Percentiles rank a stretch among this genome's conserved stretches.
These are phyloP conservation scores for Psidium friedrichsthalianum DNA, from an alignment of 345 rosid species.

Conservation along the genomic window DNA sequence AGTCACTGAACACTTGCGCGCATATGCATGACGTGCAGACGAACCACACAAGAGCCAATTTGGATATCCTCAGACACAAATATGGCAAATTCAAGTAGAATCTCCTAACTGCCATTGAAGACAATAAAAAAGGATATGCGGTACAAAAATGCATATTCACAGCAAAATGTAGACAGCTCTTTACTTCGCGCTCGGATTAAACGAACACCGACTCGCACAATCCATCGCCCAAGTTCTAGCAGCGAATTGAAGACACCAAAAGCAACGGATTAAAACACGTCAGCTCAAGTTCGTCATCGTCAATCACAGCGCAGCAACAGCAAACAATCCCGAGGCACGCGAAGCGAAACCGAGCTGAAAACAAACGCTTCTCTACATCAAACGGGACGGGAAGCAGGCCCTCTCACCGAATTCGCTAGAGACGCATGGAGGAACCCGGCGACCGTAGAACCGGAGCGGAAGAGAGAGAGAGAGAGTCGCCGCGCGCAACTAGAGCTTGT, in stretches of 20 bases:
- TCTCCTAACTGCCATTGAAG: not conserved
- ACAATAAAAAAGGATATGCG: not conserved
- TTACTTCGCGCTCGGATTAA: not conserved
- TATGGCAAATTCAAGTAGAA: not conserved
- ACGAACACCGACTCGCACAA: not conserved
- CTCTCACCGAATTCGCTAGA: no score
- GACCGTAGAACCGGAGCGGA: no score
- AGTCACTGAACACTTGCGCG: not conserved
- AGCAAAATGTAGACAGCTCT: not conserved
- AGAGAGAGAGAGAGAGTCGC: no score
- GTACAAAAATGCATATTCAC: not conserved
- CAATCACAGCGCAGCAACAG: not conserved
- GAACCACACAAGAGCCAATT: no score
- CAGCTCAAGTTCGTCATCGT: not conserved
- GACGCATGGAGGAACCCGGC: no score
- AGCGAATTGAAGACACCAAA: not conserved
- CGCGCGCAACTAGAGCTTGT: no score
- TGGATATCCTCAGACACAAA: not conserved
- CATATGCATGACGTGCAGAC: not conserved
- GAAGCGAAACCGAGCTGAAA: not conserved
- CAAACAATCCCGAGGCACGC: not conserved
- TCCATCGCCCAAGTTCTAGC: not conserved
- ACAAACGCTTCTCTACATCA: not conserved
- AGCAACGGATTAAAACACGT: not conserved
- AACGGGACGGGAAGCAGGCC: no score